Evolutionary conservation across 805 yeast genomes (phyloP).

Genomic region (Hanseniaspora nectarophila): DNA sequence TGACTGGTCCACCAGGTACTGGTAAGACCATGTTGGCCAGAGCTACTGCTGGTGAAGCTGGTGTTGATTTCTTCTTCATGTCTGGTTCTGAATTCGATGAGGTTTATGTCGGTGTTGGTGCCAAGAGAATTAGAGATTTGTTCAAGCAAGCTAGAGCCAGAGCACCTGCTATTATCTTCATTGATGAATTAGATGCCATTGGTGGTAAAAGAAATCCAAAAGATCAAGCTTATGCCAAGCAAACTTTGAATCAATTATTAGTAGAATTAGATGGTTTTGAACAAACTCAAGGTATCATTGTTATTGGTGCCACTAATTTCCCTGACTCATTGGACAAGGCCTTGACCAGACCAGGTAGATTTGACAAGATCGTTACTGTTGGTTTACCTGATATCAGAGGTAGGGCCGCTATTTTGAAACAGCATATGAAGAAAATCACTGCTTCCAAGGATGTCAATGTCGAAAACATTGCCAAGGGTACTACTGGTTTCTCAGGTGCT

Average conservation of each 20-base stretch:
- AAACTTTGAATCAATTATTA: constrained; percentile 86
- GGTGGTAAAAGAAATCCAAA: constrained; percentile 96
- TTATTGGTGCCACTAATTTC: constrained; percentile 96
- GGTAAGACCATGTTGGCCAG: constrained; percentile 94
- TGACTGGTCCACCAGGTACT: constrained; percentile 98
- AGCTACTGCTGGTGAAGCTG: constrained; percentile 98
- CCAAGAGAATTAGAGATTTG: constrained; percentile 89
- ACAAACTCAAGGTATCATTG: constrained; percentile 83
- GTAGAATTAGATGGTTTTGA: constrained; percentile 94
- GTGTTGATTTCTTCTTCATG: constrained; percentile 97
- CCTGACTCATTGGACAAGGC: constrained; percentile 96
- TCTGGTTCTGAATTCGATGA: constrained; percentile 98
- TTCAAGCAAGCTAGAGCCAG: constrained; percentile 86
- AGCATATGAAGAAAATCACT: constrained; percentile 85
- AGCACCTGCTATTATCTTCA: constrained; percentile 93
- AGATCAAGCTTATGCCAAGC: constrained; percentile 97
- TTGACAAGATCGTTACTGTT: constrained; percentile 89
- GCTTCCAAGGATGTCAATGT: constrained; percentile 78
- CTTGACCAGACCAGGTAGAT: constrained; percentile 94
- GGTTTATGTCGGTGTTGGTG: constrained; percentile 97
- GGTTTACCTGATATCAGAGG: constrained; percentile 98
- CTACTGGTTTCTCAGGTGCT: constrained; percentile 98
- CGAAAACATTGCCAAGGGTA: constrained; percentile 83
- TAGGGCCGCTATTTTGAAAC: constrained; percentile 79
- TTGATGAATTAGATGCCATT: constrained; percentile 96